phyloP scores from a whole-genome alignment of 2,329 filamentous ascomycete species.

The Epichloe typhina region DNA sequence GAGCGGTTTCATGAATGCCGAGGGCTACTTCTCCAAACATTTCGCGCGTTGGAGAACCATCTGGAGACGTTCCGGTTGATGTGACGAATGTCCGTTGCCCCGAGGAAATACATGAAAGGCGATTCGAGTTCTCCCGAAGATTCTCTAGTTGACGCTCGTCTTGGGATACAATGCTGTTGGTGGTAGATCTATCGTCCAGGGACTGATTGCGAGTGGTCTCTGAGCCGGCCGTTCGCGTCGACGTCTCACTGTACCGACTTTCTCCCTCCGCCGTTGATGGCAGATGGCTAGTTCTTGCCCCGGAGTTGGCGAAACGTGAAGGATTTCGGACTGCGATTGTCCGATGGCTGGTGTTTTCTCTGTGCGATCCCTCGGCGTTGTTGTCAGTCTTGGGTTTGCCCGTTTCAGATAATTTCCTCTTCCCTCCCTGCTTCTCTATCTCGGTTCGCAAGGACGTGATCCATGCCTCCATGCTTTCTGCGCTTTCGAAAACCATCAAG shows the following conservation, averaged over 20 bases:
- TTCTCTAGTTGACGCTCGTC: slow-evolving; percentile 46
- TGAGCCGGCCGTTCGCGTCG: slow-evolving; percentile 8
- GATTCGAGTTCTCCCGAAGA: slow-evolving; percentile 41
- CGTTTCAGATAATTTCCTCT: slow-evolving; percentile 47
- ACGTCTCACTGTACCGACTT: slow-evolving; percentile 6
- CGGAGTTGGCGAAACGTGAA: slow-evolving; percentile 22
- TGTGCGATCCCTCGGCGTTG: slow-evolving; percentile 20
- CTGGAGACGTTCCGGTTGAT: slow-evolving; percentile 44
- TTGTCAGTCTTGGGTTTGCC: slow-evolving; percentile 36
- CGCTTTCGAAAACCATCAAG: slow-evolving; percentile 58
- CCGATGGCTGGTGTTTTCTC: slow-evolving; percentile 30
- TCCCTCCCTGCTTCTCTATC: slow-evolving; percentile 58
- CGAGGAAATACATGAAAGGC: slow-evolving; percentile 47
- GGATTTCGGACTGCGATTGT: slow-evolving; percentile 35
- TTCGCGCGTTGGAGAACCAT: slow-evolving; percentile 41
- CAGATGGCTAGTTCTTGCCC: slow-evolving; percentile 1
- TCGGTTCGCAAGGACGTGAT: slow-evolving; percentile 53
- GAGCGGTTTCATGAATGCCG: slow-evolving; percentile 22
- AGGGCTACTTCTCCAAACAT: slow-evolving; percentile 11
- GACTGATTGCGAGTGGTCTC: slow-evolving; percentile 25
- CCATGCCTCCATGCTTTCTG: slow-evolving; percentile 67
- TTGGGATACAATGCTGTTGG: slow-evolving; percentile 43
- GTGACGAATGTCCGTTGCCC: slow-evolving; percentile 47
- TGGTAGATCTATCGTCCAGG: slow-evolving; percentile 41
- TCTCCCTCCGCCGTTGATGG: neutral